phyloP scores from a whole-genome alignment of 495 filamentous ascomycete genomes.

The Neurospora sp. region DNA sequence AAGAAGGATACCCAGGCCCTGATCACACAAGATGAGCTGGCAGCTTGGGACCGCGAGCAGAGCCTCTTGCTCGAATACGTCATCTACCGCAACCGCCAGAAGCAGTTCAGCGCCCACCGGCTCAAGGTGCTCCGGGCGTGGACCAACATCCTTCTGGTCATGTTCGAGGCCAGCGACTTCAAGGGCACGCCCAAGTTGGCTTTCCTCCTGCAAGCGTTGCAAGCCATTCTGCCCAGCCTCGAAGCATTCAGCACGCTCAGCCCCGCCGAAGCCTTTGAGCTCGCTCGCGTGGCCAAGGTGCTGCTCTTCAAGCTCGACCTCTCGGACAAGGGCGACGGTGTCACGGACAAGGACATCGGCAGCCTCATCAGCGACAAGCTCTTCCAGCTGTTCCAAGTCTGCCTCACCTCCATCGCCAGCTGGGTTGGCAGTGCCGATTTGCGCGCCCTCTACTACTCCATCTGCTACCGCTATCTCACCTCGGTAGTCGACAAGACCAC shows the following conservation, averaged over 20 bases:
- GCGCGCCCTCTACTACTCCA: slow-evolving; percentile 75
- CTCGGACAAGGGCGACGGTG: slow-evolving; percentile 24
- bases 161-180: slow-evolving; percentile 66
- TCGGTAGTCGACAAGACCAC: slow-evolving; percentile 50
- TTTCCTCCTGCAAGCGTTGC: slow-evolving; percentile 75
- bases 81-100: slow-evolving; percentile 53
- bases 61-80: slow-evolving; percentile 44
- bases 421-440: slow-evolving; percentile 59
- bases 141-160: slow-evolving; percentile 69
- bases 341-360: slow-evolving; percentile 40
- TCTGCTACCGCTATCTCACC: slow-evolving; percentile 73
- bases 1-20: slow-evolving; percentile 34
- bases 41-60: slow-evolving; percentile 48
- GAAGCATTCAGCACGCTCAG: slow-evolving; percentile 60
- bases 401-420: slow-evolving; percentile 61
- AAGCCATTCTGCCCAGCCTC: slow-evolving; percentile 75
- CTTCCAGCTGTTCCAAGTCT: slow-evolving; percentile 80
- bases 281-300: slow-evolving; percentile 67
- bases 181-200: slow-evolving; percentile 54
- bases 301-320: slow-evolving; percentile 66
- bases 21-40: slow-evolving; percentile 45
- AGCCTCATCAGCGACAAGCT: slow-evolving; percentile 79
- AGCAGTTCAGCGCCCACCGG: slow-evolving; percentile 46
- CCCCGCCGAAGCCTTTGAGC: slow-evolving; percentile 53
- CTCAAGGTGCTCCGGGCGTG: slow-evolving; percentile 63